phyloP scores from a whole-genome alignment of 441 rosid genomes.

The Erodium texanum region DNA sequence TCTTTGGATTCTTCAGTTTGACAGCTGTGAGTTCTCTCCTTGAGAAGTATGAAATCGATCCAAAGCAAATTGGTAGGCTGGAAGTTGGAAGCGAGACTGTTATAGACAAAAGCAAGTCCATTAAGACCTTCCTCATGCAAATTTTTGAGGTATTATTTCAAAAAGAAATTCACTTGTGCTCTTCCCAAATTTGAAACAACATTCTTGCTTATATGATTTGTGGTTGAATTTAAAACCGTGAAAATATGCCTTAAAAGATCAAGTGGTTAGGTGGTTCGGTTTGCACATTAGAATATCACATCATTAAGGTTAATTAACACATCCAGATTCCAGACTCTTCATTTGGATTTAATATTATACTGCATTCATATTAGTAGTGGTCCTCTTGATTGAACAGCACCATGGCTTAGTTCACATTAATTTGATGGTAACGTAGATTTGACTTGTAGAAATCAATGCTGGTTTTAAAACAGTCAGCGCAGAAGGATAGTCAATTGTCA shows the following conservation, averaged over 20 bases:
- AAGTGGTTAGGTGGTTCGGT: not conserved
- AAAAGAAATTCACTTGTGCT: not conserved
- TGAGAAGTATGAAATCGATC: slow-evolving; percentile 78
- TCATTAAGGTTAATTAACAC: not conserved
- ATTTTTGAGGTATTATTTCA: slow-evolving; percentile 69
- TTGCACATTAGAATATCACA: not conserved
- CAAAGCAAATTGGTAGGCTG: slow-evolving; percentile 84
- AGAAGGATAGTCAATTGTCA: not conserved
- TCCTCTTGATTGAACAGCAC: not conserved
- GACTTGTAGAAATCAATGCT: not conserved
- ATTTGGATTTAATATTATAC: not conserved
- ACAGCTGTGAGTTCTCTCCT: slow-evolving; percentile 81
- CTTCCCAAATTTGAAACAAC: not conserved
- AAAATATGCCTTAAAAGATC: not conserved
- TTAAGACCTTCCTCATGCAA: slow-evolving; percentile 96
- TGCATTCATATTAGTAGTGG: not conserved
- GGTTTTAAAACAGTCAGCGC: not conserved
- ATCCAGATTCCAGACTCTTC: not conserved
- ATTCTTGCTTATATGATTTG: not conserved
- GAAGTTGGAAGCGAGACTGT: slow-evolving; percentile 99
- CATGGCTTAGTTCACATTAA: not conserved
- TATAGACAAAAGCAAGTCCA: slow-evolving; percentile 96
- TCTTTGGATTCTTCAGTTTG: slow-evolving; percentile 40
- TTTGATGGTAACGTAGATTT: not conserved
- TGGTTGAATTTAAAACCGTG: not conserved